phyloP scores from a whole-genome alignment of 306 rosid species.

The Casuarina equisetifolia region DNA sequence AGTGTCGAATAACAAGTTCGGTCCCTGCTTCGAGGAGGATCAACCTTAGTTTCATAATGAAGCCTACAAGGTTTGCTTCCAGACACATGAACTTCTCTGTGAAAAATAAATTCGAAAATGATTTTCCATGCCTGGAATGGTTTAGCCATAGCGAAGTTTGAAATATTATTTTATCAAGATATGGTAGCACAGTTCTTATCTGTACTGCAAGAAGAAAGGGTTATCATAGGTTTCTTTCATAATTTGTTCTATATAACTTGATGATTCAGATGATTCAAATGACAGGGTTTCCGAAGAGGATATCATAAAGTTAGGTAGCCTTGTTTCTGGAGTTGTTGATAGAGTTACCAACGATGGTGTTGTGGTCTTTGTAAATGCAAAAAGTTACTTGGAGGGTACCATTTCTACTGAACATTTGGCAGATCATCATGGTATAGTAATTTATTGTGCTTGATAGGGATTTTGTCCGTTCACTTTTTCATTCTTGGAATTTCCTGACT shows the following conservation, averaged over 20 bases:
- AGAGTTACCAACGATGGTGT: slow-evolving; percentile 54
- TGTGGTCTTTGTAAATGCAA: slow-evolving; percentile 59
- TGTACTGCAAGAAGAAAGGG: not conserved
- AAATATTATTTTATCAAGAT: not conserved
- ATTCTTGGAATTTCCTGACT: slow-evolving; percentile 25
- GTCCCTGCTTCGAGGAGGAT: slow-evolving; percentile 73
- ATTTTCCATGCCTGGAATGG: not conserved
- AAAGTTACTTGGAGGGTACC: slow-evolving; percentile 70
- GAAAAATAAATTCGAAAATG: not conserved
- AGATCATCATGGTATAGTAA: slow-evolving; percentile 75
- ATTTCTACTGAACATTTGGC: slow-evolving; percentile 78
- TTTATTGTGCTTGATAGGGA: not conserved
- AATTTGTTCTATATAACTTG: slow-evolving; percentile 19
- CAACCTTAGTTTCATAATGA: slow-evolving; percentile 82
- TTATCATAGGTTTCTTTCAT: slow-evolving; percentile 3
- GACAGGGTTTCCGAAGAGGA: slow-evolving; percentile 80
- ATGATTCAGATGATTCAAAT: slow-evolving; percentile 27
- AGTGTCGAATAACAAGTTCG: slow-evolving; percentile 70
- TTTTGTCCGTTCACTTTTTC: not conserved
- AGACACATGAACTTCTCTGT: not conserved
- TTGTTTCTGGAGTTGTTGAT: slow-evolving; percentile 87
- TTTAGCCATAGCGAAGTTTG: not conserved
- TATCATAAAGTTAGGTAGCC: slow-evolving; percentile 57
- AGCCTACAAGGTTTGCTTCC: slow-evolving; percentile 67
- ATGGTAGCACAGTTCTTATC: not conserved